Conservation (phyloP, 208 protist genomes). For the Trypanosoma melophagium region DNA sequence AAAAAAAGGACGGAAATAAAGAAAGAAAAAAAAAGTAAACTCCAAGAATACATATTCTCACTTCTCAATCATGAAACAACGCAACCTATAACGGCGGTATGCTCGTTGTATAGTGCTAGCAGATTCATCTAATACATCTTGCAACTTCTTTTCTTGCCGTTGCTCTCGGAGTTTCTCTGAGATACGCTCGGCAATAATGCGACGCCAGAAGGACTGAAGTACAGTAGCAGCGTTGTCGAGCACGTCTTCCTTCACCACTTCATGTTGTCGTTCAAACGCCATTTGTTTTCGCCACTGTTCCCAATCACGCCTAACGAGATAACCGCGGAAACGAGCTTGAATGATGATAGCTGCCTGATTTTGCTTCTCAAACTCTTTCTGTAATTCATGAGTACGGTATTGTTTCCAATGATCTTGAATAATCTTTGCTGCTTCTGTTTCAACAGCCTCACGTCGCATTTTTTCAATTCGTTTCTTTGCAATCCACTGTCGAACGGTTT, state of each 20-base stretch:
- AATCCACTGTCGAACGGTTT: conserved; percentile 36
- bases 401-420: conserved; percentile 65
- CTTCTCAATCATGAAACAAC: conserved; percentile 2
- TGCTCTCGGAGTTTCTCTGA: conserved; percentile 20
- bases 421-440: conserved; percentile 21
- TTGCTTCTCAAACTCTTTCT: conserved; percentile 32
- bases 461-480: conserved; percentile 7
- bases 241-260: conserved; percentile 49
- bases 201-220: conserved; percentile 81
- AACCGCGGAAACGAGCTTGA: conserved; percentile 67
- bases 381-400: conserved; percentile 30
- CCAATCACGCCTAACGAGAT: conserved; percentile 64
- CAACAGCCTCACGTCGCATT: conserved; percentile 3
- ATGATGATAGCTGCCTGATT: conserved; percentile 52
- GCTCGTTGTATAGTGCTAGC: conserved; percentile 64
- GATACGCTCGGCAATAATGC: conserved; percentile 24
- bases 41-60: conserved; percentile 3
- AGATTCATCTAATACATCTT: conserved; percentile 48
- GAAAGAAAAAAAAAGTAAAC: background rate
- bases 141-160: conserved; percentile 24
- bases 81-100: conserved; percentile 40
- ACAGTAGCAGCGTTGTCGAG: conserved; percentile 61
- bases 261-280: conserved; percentile 33
- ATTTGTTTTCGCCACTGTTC: conserved; percentile 31
- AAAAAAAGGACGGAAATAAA: too few species aligned